These are phyloP conservation scores for Saccharomycopsis selenospora DNA, from an alignment of 805 yeast species.

Conservation along the genomic window DNA sequence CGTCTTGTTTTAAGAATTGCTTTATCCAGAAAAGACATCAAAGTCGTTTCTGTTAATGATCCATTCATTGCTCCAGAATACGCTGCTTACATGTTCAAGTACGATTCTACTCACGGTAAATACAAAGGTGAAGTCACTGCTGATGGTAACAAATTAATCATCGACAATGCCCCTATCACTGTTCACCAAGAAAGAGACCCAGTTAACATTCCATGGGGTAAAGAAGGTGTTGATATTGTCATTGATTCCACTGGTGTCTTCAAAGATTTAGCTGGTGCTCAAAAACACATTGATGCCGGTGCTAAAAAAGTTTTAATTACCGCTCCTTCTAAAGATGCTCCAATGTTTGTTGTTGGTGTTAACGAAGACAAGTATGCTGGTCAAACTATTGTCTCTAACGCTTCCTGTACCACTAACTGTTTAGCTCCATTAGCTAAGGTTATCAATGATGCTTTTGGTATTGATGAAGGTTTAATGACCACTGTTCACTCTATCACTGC, in stretches of 20 bases:
- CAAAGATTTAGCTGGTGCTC: conserved; percentile 74
- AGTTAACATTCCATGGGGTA: conserved; percentile 81
- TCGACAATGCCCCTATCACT: conserved; percentile 35
- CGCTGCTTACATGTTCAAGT: conserved; percentile 70
- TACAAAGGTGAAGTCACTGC: conserved; percentile 51
- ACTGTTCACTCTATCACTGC: conserved; percentile 95
- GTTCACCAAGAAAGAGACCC: conserved; percentile 78
- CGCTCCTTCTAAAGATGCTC: conserved; percentile 91
- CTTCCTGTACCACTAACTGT: conserved; percentile 95
- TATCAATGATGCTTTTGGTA: conserved; percentile 76
- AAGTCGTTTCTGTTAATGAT: conserved; percentile 61
- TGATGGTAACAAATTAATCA: conserved; percentile 44
- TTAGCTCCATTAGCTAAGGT: conserved; percentile 92
- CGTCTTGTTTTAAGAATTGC: conserved; percentile 62
- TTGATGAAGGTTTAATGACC: conserved; percentile 91
- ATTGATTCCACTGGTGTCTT: conserved; percentile 94
- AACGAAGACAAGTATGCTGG: conserved; percentile 72
- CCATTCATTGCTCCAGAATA: conserved; percentile 63
- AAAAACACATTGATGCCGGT: conserved; percentile 81
- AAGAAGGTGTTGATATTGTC: conserved; percentile 73
- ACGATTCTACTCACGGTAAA: conserved; percentile 65
- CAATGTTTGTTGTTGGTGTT: conserved; percentile 93
- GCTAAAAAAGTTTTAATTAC: conserved; percentile 94
- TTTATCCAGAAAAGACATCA: conserved; percentile 44
- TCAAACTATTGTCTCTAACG: conserved; percentile 75